Evolutionary conservation across 2,329 filamentous ascomycete genomes (phyloP), one percentile per base, ranked within the genome.

Genomic region (Beauveria pseudobassiana): DNA sequence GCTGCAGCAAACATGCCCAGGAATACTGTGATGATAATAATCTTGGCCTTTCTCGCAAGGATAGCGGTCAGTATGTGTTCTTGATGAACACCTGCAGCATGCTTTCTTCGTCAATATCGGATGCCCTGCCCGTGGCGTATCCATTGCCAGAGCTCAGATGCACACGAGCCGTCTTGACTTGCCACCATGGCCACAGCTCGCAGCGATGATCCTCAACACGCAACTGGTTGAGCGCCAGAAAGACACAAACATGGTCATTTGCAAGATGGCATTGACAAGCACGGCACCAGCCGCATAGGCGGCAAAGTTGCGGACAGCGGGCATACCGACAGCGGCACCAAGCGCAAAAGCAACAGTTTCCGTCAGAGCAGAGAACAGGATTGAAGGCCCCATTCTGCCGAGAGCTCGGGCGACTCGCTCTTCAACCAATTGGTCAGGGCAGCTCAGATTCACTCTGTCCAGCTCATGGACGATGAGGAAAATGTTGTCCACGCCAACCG

Each of bases 391-490:
- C 87, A 99, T 99, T 59, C 95, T 87, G 24, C 95, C 93, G n/a
- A 98, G 80, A 3, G 95, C 90, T 69, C 89, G 88, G 6, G 91
- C 89, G 61, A 98, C 87, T 28, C 95, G 85, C 69, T 93, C 87
- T 67, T 96, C 89, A 2, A 99, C 88, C 73, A 89, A 83, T 65
- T 93, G 89, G 69, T 98, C 93, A 0, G 93, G 91, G 69, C 96
- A 90, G 73, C 89, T 96, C 67, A 92, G 78, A 69, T 99, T 99
- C 71, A 97, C 90, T 34, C 95, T 85, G 72, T 99, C 95, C 63
- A 99, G 96, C 74, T 99, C 95, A 74, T 99, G 95, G 0, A 99
- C 95, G 63, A 99, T 96, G 61, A 99, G 79, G 77, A 99, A 99
- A 69, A 99, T 98, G 71, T 99, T 99, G 81, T 99, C 95, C 3